Evolutionary conservation across 768 basidiomycete genomes (phyloP), one percentile per base, ranked within the genome.

Genomic region (Leucosporidium creatinivorum): DNA sequence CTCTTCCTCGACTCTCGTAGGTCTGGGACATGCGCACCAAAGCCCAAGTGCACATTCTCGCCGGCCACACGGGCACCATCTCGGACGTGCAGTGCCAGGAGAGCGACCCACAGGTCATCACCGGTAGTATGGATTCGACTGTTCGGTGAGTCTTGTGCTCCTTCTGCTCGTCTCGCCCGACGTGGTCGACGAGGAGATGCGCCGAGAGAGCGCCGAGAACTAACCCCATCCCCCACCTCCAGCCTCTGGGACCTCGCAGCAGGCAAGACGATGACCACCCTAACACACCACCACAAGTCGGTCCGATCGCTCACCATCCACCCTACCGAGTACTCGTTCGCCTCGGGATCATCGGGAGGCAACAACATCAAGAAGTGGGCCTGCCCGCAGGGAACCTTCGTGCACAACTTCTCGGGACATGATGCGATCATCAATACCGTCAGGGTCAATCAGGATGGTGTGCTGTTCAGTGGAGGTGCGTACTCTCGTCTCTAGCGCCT

Each of bases 291-390:
- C 83, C 98, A 98, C 80, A 99, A 99, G 79, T 91, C 89, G 19
- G 92, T 99, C 3, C 87, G 96, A 65, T 86, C 94, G 0, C 83
- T 99, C 58, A 89, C 94, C 7, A 87, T 99, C 63, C 93, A 97
- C 77, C 94, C 94, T 1, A 91, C 90, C 6, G 96, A 98, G 75
- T 98, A 93, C 81, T 89, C 88, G 39, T 99, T 99, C 76, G 96
- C 93, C 3, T 89, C 88, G 4, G 96, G 89, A 58, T 93, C 91
- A 30, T 89, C 94, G 0, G 96, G 96, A n/a, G 96, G 93, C 0
- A 97, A 97, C 81, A 98, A 98, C 78, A 97, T 99, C 81, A 99
- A 99, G 77, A 98, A 98, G 78, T 99, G 94, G 94, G 96, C 94
- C 75, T 97, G 92, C 74, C 96, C 96, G 8, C 91, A 97, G 70